Percentiles rank a stretch among this genome's conserved stretches.
Conservation (phyloP, 2,329 filamentous ascomycete species). For the Neospermospora avenae region DNA sequence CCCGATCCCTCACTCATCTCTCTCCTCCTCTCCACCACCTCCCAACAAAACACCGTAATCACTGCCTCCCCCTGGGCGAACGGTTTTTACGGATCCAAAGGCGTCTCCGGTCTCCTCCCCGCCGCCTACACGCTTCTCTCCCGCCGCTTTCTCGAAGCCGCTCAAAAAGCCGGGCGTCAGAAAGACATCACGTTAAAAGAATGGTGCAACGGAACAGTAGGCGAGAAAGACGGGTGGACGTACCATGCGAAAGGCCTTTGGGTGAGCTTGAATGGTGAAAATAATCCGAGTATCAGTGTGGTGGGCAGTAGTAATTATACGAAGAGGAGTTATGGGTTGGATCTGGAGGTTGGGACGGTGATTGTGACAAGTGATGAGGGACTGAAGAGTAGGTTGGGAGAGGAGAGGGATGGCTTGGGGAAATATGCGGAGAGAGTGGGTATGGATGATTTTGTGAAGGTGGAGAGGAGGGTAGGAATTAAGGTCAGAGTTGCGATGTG, state of each 20-base stretch:
- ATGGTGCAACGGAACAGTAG: constrained; percentile 81
- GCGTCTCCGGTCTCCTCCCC: constrained; percentile 85
- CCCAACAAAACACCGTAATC: constrained; percentile 72
- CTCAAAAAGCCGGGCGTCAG: constrained; percentile 40
- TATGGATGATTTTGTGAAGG: constrained; percentile 73
- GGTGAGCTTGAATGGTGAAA: constrained; percentile 69
- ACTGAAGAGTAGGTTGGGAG: constrained; percentile 68
- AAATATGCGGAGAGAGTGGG: constrained; percentile 67
- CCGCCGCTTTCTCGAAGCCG: constrained; percentile 64
- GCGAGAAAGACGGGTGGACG: constrained; percentile 83
- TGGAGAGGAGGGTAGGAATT: constrained; percentile 79
- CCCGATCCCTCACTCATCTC: constrained; percentile 81
- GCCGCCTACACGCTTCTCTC: constrained; percentile 90
- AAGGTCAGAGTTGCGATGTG: constrained; percentile 90
- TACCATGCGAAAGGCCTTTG: constrained; percentile 97
- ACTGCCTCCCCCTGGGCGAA: constrained; percentile 93
- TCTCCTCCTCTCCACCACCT: constrained; percentile 72
- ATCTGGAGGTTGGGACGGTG: constrained; percentile 84
- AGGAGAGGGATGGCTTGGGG: constrained; percentile 78
- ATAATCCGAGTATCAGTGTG: constrained; percentile 71
- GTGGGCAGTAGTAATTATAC: constrained; percentile 96
- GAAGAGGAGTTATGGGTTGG: constrained; percentile 85
- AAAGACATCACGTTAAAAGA: constrained; percentile 72
- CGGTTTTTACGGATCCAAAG: constrained; percentile 86
- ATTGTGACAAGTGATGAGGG: constrained; percentile 76